phyloP scores from a whole-genome alignment of 192 early-diverging fungal genomes.

The Coemansia sp. region DNA sequence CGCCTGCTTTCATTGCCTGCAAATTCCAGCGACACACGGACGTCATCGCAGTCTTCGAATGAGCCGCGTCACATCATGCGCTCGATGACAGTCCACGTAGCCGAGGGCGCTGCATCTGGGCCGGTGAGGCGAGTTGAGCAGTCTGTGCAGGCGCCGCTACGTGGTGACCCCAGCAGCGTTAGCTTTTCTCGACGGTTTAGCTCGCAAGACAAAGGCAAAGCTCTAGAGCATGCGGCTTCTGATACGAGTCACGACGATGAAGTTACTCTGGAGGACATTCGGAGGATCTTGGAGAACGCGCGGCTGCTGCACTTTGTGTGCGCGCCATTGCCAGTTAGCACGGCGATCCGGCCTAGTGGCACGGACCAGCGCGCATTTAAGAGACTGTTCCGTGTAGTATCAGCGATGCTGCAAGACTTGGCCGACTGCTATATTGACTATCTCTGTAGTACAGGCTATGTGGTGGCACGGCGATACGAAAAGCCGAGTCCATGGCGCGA shows the following conservation, averaged over 20 bases:
- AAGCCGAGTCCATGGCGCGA: constrained; percentile 33
- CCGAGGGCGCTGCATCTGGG: background rate
- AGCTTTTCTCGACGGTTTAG: background rate
- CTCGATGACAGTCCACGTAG: background rate
- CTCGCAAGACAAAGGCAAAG: constrained; percentile 5
- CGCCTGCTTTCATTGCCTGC: constrained; percentile 1
- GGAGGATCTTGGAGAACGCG: constrained; percentile 48
- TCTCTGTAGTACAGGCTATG: constrained; percentile 47
- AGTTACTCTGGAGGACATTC: constrained; percentile 43
- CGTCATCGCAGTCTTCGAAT: constrained; percentile 15
- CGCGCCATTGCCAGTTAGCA: constrained; percentile 42
- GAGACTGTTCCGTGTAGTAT: constrained; percentile 38
- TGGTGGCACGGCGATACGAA: constrained; percentile 45
- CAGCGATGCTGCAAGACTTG: constrained; percentile 53
- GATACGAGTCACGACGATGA: constrained; percentile 1
- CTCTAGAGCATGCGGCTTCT: background rate
- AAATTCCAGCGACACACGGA: constrained; percentile 19
- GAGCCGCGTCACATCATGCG: constrained; percentile 11
- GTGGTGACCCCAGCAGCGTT: constrained; percentile 14
- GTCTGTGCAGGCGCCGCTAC: constrained; percentile 27
- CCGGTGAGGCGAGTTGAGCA: constrained; percentile 1
- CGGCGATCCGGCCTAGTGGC: constrained; percentile 30
- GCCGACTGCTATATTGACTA: constrained; percentile 54
- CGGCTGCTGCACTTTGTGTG: constrained; percentile 53
- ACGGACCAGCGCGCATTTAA: constrained; percentile 35